Evolutionary conservation across 2,329 filamentous ascomycete species (phyloP), one percentile per base, ranked within the genome.

Genomic region (Ascochyta lentis): DNA sequence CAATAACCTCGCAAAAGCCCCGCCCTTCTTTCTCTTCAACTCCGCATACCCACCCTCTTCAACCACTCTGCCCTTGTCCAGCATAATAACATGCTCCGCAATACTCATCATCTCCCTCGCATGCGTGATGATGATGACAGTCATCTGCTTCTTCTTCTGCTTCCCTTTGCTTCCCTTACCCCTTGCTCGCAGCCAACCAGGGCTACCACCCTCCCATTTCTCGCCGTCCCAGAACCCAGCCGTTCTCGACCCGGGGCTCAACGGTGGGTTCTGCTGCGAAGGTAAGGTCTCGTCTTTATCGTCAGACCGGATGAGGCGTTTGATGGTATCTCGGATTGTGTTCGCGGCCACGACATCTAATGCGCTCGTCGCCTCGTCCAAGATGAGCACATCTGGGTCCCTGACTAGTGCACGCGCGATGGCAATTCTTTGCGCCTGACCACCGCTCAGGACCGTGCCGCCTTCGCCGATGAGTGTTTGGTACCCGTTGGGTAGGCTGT

Each of bases 331-430:
- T 12, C 89, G 80, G 3, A 97, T 83, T 1, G 82, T 76, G 3
- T 81, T 81, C 0, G 90, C 87, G 35, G 84, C 88, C 63, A 88
- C 84, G 0, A 83, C 81, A 67, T 97, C 93, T 0, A 98, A 79
- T 0, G 89, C 89, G 24, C 87, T 90, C 0, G 93, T 97, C 1
- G 92, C 91, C 76, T 97, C 93, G 66, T 98, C 94, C 2, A 97
- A 78, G 2, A 97, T 83, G 15, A 97, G 77, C 2, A 97, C 79
- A 37, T 83, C 81, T 0, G 92, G 92, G 13, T 82, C 79, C 0
- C 91, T 83, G 0, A 90, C 83, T 0, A 97, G 79, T 0, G 92
- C 92, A 1, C 93, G 82, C 0, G 93, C 92, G 57, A 97, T 92
- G 19, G 87, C 88, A 2, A 97, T 75, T 0, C 92, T 83, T 71